Conservation (phyloP, 2,329 filamentous ascomycete species). For the Rutstroemia sp. region DNA sequence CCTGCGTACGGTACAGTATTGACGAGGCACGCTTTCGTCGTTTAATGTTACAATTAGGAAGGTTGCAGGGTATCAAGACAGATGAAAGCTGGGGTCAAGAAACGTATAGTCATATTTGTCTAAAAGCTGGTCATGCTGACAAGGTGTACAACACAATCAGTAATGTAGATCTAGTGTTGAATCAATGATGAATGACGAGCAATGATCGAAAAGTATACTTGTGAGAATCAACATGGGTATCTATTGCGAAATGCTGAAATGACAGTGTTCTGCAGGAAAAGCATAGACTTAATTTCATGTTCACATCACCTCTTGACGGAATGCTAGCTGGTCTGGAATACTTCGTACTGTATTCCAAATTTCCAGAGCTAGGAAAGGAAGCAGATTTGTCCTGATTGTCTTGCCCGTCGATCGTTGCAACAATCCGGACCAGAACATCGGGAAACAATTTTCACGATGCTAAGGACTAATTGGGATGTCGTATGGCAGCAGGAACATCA, state of each 20-base stretch:
- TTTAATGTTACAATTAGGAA: slow-evolving; percentile 7
- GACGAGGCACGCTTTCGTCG: slow-evolving; percentile 1
- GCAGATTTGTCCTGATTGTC: too few relatives aligned
- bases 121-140: background rate
- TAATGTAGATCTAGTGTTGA: background rate
- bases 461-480: too few relatives aligned
- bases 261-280: slow-evolving; percentile 8
- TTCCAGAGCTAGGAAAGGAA: too few relatives aligned
- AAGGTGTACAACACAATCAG: background rate
- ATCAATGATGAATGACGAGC: background rate
- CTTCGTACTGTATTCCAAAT: too few relatives aligned
- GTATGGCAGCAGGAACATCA: too few relatives aligned
- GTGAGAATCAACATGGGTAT: slow-evolving; percentile 1
- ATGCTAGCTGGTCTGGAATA: too few relatives aligned
- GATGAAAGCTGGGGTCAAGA: background rate
- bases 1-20: too few relatives aligned
- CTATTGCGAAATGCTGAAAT: slow-evolving; percentile 5
- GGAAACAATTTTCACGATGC: too few relatives aligned
- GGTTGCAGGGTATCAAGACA: background rate
- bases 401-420: too few relatives aligned
- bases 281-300: background rate
- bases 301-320: background rate
- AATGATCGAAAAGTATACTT: background rate
- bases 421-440: too few relatives aligned
- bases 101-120: background rate